phyloP scores from a whole-genome alignment of 345 rosid species.

The Salix exigua region DNA sequence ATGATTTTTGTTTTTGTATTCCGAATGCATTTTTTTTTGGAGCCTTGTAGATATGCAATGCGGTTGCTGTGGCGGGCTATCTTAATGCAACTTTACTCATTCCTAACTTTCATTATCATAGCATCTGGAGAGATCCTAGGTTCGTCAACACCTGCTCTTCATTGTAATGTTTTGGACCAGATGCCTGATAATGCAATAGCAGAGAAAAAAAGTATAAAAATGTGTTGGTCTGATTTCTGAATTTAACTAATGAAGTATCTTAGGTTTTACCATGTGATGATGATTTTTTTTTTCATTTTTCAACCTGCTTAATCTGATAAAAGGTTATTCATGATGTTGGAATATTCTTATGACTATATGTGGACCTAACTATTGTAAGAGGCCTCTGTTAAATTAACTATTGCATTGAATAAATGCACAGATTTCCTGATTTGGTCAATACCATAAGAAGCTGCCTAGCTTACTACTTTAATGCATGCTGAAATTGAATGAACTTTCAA shows the following conservation, averaged over 20 bases:
- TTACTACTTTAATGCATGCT: neutral
- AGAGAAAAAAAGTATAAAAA: neutral
- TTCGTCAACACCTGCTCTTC: constrained; percentile 24
- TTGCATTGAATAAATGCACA: neutral
- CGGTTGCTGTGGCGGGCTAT: constrained; percentile 98
- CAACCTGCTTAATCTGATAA: neutral
- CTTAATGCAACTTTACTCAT: constrained; percentile 94
- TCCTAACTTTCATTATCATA: constrained; percentile 93
- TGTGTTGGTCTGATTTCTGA: neutral
- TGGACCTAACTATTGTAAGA: neutral
- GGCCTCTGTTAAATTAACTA: neutral
- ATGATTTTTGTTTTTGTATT: constrained; percentile 14
- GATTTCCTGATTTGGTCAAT: neutral
- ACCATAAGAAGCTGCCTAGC: neutral
- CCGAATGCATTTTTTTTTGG: constrained; percentile 26
- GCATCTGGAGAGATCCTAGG: constrained; percentile 99
- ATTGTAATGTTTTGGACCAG: neutral
- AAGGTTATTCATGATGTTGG: neutral
- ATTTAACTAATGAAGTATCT: neutral
- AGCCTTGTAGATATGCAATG: constrained; percentile 90
- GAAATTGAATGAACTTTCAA: neutral
- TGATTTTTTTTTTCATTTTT: neutral
- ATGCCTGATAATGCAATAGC: neutral
- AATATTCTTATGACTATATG: neutral
- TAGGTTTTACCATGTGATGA: neutral